These are phyloP conservation scores for Prunus persica DNA, from an alignment of 306 rosid genomes.

Conservation along the genomic window Prunus_persica_NCBIv2 NC_034016.1:17986001-17986500, in stretches of 20 bases:
- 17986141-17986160: slow-evolving; percentile 90
- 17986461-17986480: not conserved
- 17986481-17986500: slow-evolving; percentile 15
- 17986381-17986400: not conserved
- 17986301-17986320: slow-evolving; percentile 95
- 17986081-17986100: slow-evolving; percentile 80
- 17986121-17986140: slow-evolving; percentile 68
- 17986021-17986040: slow-evolving; percentile 12
- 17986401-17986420: not conserved
- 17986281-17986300: slow-evolving; percentile 90
- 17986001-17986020: slow-evolving; percentile 24
- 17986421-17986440: not conserved
- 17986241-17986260: slow-evolving; percentile 72
- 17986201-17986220: slow-evolving; percentile 25
- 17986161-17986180: slow-evolving; percentile 84
- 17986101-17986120: slow-evolving; percentile 82
- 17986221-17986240: slow-evolving; percentile 18
- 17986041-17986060: slow-evolving; percentile 11
- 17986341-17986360: slow-evolving; percentile 62
- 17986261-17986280: slow-evolving; percentile 92
- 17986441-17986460: not conserved
- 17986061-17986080: slow-evolving; percentile 64
- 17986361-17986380: slow-evolving; percentile 22
- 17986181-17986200: slow-evolving; percentile 52
- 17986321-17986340: slow-evolving; percentile 83